phyloP scores from a whole-genome alignment of 768 basidiomycete genomes.

The Leccinum disarticulatum region DNA sequence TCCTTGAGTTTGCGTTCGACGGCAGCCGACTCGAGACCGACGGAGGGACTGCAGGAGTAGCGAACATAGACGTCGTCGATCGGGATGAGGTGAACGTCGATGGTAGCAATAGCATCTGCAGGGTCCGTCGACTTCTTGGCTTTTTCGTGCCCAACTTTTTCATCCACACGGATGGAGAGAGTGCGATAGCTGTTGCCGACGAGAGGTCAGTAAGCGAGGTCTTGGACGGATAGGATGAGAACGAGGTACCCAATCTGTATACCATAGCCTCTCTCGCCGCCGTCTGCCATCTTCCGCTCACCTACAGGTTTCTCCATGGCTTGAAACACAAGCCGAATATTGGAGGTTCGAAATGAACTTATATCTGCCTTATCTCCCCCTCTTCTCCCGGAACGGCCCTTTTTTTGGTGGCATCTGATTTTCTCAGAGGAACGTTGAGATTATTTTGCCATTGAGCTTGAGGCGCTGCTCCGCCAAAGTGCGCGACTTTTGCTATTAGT shows the following conservation, averaged over 20 bases:
- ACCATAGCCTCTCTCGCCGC: conserved; percentile 25
- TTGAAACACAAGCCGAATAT: neutral
- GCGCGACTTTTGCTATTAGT: conserved; percentile 31
- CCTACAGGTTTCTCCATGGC: conserved; percentile 21
- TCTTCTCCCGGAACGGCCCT: neutral
- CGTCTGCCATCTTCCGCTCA: conserved; percentile 9
- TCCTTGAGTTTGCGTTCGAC: conserved; percentile 39
- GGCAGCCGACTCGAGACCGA: conserved; percentile 49
- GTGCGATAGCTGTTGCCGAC: conserved; percentile 38
- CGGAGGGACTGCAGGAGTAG: conserved; percentile 41
- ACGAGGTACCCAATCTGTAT: conserved; percentile 31
- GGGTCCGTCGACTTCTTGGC: conserved; percentile 31
- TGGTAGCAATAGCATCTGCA: conserved; percentile 39
- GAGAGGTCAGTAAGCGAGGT: neutral
- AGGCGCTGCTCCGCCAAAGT: neutral
- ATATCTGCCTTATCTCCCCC: conserved; percentile 19
- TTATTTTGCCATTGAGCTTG: conserved; percentile 28
- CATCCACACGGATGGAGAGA: conserved; percentile 44
- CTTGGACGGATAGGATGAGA: neutral
- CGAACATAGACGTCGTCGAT: conserved; percentile 43
- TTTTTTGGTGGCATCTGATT: neutral
- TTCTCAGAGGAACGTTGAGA: conserved; percentile 9
- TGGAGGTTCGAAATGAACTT: neutral
- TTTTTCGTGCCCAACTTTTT: conserved; percentile 22
- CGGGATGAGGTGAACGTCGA: conserved; percentile 49